Conservation (phyloP, 2,329 filamentous ascomycete species). For the Aureobasidium sp. region DNA sequence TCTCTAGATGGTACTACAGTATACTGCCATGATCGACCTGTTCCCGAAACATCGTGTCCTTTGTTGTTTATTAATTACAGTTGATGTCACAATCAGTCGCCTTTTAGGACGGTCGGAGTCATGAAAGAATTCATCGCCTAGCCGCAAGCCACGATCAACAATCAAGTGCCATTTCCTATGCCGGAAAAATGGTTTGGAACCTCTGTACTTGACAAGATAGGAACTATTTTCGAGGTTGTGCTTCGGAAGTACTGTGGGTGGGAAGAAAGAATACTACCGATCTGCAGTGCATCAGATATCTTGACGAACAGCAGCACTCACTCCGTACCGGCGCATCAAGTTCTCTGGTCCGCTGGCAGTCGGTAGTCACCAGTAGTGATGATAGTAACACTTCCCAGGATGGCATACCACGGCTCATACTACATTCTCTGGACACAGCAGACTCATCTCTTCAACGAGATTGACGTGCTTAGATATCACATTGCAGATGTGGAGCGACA, state of each 20-base stretch:
- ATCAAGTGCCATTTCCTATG: neutral
- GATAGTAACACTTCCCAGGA: neutral
- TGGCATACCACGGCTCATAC: slow-evolving; percentile 2
- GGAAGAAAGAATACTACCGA: no score
- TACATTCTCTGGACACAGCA: slow-evolving; percentile 2
- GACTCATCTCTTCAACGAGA: slow-evolving; percentile 1
- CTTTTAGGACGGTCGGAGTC: neutral
- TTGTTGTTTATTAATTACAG: neutral
- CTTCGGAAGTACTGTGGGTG: neutral
- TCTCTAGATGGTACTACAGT: neutral
- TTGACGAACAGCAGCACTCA: neutral
- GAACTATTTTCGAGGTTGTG: neutral
- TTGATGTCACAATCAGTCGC: neutral
- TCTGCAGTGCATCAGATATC: neutral
- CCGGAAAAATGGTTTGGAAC: neutral
- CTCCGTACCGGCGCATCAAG: neutral
- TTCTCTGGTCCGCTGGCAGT: neutral
- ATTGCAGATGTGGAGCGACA: neutral
- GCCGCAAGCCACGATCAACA: neutral
- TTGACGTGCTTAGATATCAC: neutral
- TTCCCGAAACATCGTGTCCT: neutral
- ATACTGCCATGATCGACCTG: neutral
- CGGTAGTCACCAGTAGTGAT: neutral
- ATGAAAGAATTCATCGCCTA: neutral
- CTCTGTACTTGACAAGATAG: neutral